Evolutionary conservation across 306 rosid genomes (phyloP), one percentile per base, ranked within the genome.

Genomic region (Sicyos edulis): DNA sequence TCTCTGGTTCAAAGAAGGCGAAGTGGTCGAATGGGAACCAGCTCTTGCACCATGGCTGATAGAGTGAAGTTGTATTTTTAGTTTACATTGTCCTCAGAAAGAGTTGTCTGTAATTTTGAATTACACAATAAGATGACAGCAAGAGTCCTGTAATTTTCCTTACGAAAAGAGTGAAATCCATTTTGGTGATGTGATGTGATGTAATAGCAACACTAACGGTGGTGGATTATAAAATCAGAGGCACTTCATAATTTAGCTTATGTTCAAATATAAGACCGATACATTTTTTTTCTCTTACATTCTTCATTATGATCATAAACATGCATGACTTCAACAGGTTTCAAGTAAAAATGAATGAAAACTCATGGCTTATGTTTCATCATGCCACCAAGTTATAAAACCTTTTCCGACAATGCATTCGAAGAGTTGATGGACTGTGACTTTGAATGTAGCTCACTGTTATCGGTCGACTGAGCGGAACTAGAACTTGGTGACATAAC

Each of bases 1-100:
- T 80, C 88, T 95, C 47, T 95, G 99, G 99, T 95, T 95, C 84
- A 85, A 86, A 80, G 97, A 90, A 84, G 95, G 89, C 5, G 99
- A 91, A 85, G 21, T 86, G 76, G 73, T 82, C 26, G 82, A 89
- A 21, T 95, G 99, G 97, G 88, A 84, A 54, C 84, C 99, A 8
- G 74, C 82, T 34, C 92, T 77, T 37, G 84, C 83, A 59, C 88
- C 87, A 10, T 91, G 97, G 99, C 54, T 95, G 9, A 89, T 88
- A 82, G 98, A 93, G 78, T 88, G 83, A 87, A 10, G 54, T 40
- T 44, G 47, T 5, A 11, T 54, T 17, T 54, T 11, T 16, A 49
- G 42, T n/a, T 13, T 7, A 1, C 55, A 22, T 42, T 49, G 57
- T 49, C 24, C 21, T 68, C 44, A 22, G 53, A 49, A 37, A 12